These are phyloP conservation scores for Russula compacta DNA, from an alignment of 768 basidiomycete genomes.

Conservation along the genomic window DNA sequence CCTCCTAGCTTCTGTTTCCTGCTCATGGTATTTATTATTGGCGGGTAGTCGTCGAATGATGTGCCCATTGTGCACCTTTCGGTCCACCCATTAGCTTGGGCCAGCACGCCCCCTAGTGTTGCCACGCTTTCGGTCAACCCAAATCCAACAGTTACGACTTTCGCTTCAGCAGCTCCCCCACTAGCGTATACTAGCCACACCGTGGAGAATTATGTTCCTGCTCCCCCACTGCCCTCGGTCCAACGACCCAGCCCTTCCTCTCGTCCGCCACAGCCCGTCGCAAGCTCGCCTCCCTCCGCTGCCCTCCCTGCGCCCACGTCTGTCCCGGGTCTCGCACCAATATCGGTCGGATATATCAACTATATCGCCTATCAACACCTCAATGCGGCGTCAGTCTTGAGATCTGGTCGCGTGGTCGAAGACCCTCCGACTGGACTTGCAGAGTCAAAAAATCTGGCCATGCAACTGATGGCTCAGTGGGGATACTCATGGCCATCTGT, in stretches of 20 bases:
- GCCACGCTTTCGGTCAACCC: slow-evolving; percentile 14
- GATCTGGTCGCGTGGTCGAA: slow-evolving; percentile 23
- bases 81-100: slow-evolving; percentile 76
- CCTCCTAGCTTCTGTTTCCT: neutral
- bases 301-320: slow-evolving; percentile 6
- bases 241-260: neutral
- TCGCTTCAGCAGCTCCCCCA: neutral
- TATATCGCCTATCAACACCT: slow-evolving; percentile 11
- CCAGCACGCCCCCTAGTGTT: slow-evolving; percentile 39
- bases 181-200: neutral
- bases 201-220: neutral
- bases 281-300: neutral
- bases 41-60: slow-evolving; percentile 42
- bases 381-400: slow-evolving; percentile 2
- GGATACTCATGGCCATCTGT: slow-evolving; percentile 38
- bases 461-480: slow-evolving; percentile 25
- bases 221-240: neutral
- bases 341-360: slow-evolving; percentile 15
- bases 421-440: slow-evolving; percentile 18
- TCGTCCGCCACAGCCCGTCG: neutral
- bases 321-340: slow-evolving; percentile 8
- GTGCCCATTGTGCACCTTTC: slow-evolving; percentile 62
- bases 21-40: neutral
- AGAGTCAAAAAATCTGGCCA: slow-evolving; percentile 21
- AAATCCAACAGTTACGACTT: slow-evolving; percentile 1